Evolutionary conservation across 495 filamentous ascomycete species (phyloP).

Genomic region (Trichoderma asperelloides): DNA sequence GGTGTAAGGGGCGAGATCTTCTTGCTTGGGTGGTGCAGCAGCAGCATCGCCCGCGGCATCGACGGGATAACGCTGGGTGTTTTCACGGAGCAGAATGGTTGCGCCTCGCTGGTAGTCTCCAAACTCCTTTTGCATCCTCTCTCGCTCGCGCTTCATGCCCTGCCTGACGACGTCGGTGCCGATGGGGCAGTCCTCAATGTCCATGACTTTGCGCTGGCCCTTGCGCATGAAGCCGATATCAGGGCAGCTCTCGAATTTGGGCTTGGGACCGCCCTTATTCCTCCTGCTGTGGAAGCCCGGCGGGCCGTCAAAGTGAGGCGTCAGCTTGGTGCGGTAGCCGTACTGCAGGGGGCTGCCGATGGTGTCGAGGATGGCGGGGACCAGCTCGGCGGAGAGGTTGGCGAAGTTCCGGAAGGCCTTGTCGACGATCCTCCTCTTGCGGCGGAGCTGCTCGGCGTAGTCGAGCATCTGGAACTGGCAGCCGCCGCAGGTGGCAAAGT

Average conservation of each 20-base stretch:
- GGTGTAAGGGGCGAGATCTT: slow-evolving; percentile 16
- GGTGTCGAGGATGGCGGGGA: slow-evolving; percentile 73
- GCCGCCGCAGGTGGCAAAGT: slow-evolving; percentile 80
- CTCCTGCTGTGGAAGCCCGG: slow-evolving; percentile 27
- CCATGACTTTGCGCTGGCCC: slow-evolving; percentile 59
- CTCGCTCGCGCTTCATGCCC: slow-evolving; percentile 67
- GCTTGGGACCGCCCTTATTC: slow-evolving; percentile 23
- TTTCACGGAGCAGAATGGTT: slow-evolving; percentile 82
- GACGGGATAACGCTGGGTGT: slow-evolving; percentile 60
- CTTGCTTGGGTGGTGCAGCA: slow-evolving; percentile 10
- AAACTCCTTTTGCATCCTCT: slow-evolving; percentile 59
- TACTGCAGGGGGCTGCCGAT: slow-evolving; percentile 86
- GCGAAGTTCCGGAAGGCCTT: slow-evolving; percentile 92
- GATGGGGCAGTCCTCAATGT: slow-evolving; percentile 97
- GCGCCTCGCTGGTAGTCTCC: slow-evolving; percentile 68
- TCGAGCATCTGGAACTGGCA: slow-evolving; percentile 97
- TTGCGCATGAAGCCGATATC: slow-evolving; percentile 89
- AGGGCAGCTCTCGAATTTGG: slow-evolving; percentile 47
- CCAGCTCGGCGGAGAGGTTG: slow-evolving; percentile 58
- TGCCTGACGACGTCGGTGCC: slow-evolving; percentile 73
- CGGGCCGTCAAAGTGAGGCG: slow-evolving; percentile 84
- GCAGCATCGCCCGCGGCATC: slow-evolving; percentile 14
- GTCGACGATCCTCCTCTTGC: slow-evolving; percentile 79
- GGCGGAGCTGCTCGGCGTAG: slow-evolving; percentile 73
- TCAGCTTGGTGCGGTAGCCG: slow-evolving; percentile 91